These are phyloP conservation scores for Backusella macrospora DNA, from an alignment of 192 early-diverging fungal genomes.

Conservation along the genomic window DNA sequence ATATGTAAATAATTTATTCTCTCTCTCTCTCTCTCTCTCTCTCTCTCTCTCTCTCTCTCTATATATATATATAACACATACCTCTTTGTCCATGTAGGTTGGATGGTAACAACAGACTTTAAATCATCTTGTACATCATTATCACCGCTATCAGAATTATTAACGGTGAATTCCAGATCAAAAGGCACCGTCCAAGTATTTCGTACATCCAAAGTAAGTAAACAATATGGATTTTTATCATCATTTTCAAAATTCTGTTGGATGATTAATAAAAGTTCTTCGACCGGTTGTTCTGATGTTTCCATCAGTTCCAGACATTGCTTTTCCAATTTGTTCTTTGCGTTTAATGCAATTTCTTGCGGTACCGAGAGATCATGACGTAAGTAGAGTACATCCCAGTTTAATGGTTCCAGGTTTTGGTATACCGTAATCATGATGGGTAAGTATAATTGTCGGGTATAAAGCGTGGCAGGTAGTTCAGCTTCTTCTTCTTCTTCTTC, in stretches of 20 bases:
- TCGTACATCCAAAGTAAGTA: slow-evolving; percentile 78
- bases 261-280: slow-evolving; percentile 19
- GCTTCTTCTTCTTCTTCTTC: neutral
- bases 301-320: neutral
- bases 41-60: neutral
- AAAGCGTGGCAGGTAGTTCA: slow-evolving; percentile 46
- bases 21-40: neutral
- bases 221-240: slow-evolving; percentile 64
- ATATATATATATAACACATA: neutral
- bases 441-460: slow-evolving; percentile 64
- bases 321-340: neutral
- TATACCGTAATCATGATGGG: slow-evolving; percentile 76
- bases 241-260: slow-evolving; percentile 9
- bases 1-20: neutral
- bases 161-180: slow-evolving; percentile 72
- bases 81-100: slow-evolving; percentile 36
- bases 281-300: slow-evolving; percentile 19
- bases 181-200: slow-evolving; percentile 78
- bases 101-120: slow-evolving; percentile 30
- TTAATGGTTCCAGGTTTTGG: slow-evolving; percentile 58
- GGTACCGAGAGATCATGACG: slow-evolving; percentile 12
- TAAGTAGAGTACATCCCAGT: slow-evolving; percentile 70
- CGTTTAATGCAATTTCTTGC: neutral
- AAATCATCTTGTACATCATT: neutral
- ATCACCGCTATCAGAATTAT: slow-evolving; percentile 53